Percentiles rank a stretch among this genome's conserved stretches.
Conservation (phyloP, 2,329 filamentous ascomycete genomes). For the Zarea fungicola region DNA sequence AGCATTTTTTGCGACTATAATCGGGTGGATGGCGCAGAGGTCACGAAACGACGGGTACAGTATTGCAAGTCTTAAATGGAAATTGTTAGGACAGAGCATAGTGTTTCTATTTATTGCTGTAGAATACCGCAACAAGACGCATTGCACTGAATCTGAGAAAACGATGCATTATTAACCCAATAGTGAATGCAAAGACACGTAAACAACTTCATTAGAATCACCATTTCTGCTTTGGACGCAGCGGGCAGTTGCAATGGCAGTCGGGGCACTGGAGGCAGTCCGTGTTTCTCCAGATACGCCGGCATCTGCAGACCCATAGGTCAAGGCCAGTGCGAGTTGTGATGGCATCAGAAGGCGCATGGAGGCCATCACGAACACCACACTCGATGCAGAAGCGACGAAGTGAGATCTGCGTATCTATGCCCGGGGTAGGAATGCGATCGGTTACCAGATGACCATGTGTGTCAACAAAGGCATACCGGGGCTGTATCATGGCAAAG, state of each 20-base stretch:
- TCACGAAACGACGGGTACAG: too few species aligned
- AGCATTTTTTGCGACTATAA: too few species aligned
- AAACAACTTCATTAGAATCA: slow-evolving; percentile 8
- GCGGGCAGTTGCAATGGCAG: slow-evolving; percentile 31
- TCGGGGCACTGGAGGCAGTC: slow-evolving; percentile 29
- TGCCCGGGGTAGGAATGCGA: slow-evolving; percentile 21
- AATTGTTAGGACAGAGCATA: too few species aligned
- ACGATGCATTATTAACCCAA: too few species aligned
- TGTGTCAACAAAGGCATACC: slow-evolving; percentile 28
- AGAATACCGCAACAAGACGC: too few species aligned
- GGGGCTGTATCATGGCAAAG: slow-evolving; percentile 33
- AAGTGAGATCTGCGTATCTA: slow-evolving; percentile 27
- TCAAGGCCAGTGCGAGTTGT: slow-evolving; percentile 32
- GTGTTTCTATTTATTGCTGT: too few species aligned
- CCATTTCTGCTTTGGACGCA: slow-evolving; percentile 29
- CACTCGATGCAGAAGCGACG: slow-evolving; percentile 39
- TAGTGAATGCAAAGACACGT: not conserved
- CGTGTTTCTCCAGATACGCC: slow-evolving; percentile 32
- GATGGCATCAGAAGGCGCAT: slow-evolving; percentile 32
- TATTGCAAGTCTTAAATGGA: too few species aligned
- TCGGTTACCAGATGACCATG: slow-evolving; percentile 26
- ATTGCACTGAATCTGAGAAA: too few species aligned
- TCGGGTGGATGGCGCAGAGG: too few species aligned
- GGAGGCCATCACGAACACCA: slow-evolving; percentile 33
- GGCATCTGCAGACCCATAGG: slow-evolving; percentile 37